phyloP scores from a whole-genome alignment of 345 rosid species.

The Eucalyptus decipiens region DNA sequence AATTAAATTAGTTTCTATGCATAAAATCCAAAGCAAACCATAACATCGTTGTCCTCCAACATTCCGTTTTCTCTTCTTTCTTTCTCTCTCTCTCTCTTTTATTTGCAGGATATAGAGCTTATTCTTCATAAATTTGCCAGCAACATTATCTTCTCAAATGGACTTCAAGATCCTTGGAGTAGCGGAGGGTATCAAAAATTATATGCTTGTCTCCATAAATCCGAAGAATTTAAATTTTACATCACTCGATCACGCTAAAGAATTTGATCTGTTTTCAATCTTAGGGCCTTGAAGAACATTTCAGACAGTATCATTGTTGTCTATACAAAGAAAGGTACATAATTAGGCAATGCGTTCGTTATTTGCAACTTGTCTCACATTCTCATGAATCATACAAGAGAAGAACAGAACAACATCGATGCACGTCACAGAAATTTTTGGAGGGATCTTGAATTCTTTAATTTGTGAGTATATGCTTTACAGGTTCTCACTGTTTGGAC shows the following conservation, averaged over 20 bases:
- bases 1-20: not conserved
- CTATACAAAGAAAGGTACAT: not conserved
- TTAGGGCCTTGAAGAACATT: not conserved
- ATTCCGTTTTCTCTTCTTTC: not conserved
- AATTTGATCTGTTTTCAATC: not conserved
- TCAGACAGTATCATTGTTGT: not conserved
- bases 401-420: not conserved
- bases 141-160: slow-evolving; percentile 57
- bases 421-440: not conserved
- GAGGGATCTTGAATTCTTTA: not conserved
- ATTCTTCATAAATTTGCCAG: slow-evolving; percentile 29
- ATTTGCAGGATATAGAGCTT: slow-evolving; percentile 29
- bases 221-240: not conserved
- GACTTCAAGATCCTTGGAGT: slow-evolving; percentile 38
- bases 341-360: not conserved
- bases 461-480: not conserved
- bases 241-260: not conserved
- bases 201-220: not conserved
- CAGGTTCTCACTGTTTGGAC: not conserved
- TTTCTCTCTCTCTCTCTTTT: not conserved
- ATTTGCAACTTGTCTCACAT: not conserved
- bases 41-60: not conserved
- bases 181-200: slow-evolving; percentile 26
- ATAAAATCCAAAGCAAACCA: not conserved
- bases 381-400: not conserved